Percentiles rank a stretch among this genome's conserved stretches.
Conservation (phyloP, 2,329 filamentous ascomycete species). For the Teratosphaeria zuluensis region DNA sequence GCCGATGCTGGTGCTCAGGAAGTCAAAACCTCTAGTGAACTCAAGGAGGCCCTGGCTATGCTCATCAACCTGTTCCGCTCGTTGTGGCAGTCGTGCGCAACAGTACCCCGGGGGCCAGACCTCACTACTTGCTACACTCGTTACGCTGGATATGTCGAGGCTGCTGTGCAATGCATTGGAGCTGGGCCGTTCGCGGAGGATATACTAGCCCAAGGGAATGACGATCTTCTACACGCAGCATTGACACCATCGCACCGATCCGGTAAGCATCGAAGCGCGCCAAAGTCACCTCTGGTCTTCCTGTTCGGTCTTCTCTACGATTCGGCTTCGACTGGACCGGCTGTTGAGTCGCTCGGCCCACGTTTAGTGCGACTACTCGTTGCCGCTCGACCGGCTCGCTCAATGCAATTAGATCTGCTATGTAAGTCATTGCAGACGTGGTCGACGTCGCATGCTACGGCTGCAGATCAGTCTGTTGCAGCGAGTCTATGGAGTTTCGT, state of each 20-base stretch:
- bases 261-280: constrained; percentile 41
- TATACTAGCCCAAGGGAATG: constrained; percentile 42
- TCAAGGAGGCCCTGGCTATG: constrained; percentile 66
- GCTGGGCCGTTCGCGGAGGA: constrained; percentile 42
- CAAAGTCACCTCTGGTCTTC: constrained; percentile 55
- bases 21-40: constrained; percentile 77
- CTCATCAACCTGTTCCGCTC: constrained; percentile 55
- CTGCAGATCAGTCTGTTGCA: background rate
- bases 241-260: constrained; percentile 56
- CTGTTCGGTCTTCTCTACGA: constrained; percentile 16
- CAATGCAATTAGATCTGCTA: constrained; percentile 5
- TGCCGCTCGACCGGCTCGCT: background rate
- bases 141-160: constrained; percentile 19
- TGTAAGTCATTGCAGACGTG: constrained; percentile 1
- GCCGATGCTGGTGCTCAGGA: constrained; percentile 69
- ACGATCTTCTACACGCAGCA: constrained; percentile 52
- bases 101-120: constrained; percentile 2
- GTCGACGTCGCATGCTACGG: background rate
- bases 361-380: constrained; percentile 4
- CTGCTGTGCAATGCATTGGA: constrained; percentile 43
- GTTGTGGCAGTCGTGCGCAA: background rate
- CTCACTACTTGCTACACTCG: constrained; percentile 12
- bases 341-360: background rate
- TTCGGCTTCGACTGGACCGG: background rate
- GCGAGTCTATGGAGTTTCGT: constrained; percentile 4